phyloP scores from a whole-genome alignment of 495 filamentous ascomycete species.

The Neurospora africana region DNA sequence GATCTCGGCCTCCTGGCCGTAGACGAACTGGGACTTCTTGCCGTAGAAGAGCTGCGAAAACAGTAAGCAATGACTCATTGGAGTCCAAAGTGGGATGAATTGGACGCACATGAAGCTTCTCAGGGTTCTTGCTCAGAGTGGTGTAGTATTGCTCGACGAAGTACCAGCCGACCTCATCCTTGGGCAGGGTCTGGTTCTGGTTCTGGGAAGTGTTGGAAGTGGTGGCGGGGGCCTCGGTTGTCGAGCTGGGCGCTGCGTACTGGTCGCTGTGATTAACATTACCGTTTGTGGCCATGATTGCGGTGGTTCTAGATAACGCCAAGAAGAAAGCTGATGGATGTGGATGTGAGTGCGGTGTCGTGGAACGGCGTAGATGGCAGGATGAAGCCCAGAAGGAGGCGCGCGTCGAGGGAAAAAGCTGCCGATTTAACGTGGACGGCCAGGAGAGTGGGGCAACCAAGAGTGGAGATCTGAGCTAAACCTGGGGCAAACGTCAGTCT shows the following conservation, averaged over 20 bases:
- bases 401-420: slow-evolving; percentile 4
- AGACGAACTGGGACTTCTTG: slow-evolving; percentile 72
- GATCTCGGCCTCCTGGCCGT: slow-evolving; percentile 77
- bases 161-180: slow-evolving; percentile 96
- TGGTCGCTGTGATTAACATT: slow-evolving; percentile 28
- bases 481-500: not conserved
- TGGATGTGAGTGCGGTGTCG: slow-evolving; percentile 2
- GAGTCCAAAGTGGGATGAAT: not conserved
- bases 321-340: not conserved
- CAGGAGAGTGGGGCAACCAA: not conserved
- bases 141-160: slow-evolving; percentile 99
- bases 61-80: slow-evolving; percentile 14
- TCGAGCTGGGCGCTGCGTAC: slow-evolving; percentile 20
- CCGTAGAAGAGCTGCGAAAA: slow-evolving; percentile 58
- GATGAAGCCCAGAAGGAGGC: slow-evolving; percentile 7
- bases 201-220: slow-evolving; percentile 8
- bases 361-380: slow-evolving; percentile 5
- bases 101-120: slow-evolving; percentile 74
- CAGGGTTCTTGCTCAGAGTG: slow-evolving; percentile 84
- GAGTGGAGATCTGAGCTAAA: not conserved
- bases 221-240: slow-evolving; percentile 11
- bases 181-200: slow-evolving; percentile 32
- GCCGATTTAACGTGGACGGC: not conserved
- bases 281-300: slow-evolving; percentile 42
- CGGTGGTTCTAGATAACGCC: slow-evolving; percentile 1